Evolutionary conservation across 2,329 filamentous ascomycete species (phyloP), one percentile per base, ranked within the genome.

Genomic region (Cyanodermella asteris): DNA sequence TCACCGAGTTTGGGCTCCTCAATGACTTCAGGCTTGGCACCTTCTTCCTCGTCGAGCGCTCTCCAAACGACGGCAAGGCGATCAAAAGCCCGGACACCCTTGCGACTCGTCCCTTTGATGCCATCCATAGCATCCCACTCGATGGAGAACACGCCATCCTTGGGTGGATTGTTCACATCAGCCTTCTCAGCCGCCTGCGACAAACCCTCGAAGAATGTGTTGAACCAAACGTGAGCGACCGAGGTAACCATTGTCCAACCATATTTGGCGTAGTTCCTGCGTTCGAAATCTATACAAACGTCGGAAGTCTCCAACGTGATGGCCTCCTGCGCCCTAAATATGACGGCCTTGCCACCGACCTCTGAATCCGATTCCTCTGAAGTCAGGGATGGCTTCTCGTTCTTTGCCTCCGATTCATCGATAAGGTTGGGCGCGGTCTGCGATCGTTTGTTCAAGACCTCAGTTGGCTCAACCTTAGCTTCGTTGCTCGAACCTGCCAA

Each of bases 181-280:
- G 14, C 16, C 17, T 14, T 24, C n/a, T 20, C 11, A 13, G 7
- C 25, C 8, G 9, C 16, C 4, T n/a, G n/a, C n/a, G n/a, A 13
- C 7, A 20, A 23, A 16, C 12, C 13, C 50, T 94, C 87, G 39
- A 94, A 94, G 48, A 71, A 94, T 2, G 71, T 59, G 41, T 97
- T 97, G 56, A 93, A 91, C 87, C 87, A 97, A 10, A 91, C 77
- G 40, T 94, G 84, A 0, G 82, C 82, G 7, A 94, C 72, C 0
- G 82, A 72, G 0, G 84, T 91, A 4, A 93, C 80, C 70, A 94
- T 78, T 1, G 78, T 81, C 36, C 78, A 64, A 1, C 80, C 74
- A 38, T 75, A 76, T 4, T 65, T 63, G 2, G 75, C 69, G 39
- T 72, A 75, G 48, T 81, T 91, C 18, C 82, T 69, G 6, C 80